Percentiles rank a stretch among this genome's conserved stretches.
Conservation (phyloP, 306 rosid genomes). For the Betula pendula region DNA sequence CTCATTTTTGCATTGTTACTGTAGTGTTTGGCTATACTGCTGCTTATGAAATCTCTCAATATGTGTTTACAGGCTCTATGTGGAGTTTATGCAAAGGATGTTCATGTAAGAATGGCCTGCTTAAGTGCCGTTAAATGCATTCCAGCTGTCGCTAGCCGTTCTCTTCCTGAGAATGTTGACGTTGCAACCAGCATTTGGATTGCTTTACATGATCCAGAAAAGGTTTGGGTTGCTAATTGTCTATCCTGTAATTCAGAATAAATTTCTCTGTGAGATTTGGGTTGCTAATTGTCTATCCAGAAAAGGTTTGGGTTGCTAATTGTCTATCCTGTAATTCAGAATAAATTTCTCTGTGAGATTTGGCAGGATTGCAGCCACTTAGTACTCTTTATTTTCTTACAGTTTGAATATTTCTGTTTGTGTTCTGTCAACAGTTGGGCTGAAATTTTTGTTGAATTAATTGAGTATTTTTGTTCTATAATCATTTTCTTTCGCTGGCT, state of each 20-base stretch:
- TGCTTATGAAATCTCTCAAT: conserved; percentile 24
- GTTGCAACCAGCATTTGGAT: conserved; percentile 94
- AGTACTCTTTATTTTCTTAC: background rate
- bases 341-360: background rate
- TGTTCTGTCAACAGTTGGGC: background rate
- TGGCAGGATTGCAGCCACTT: background rate
- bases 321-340: background rate
- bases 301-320: conserved; percentile 62
- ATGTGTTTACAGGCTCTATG: conserved; percentile 71
- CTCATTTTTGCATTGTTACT: conserved; percentile 20
- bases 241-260: background rate
- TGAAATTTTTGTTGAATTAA: background rate
- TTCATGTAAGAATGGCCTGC: conserved; percentile 93
- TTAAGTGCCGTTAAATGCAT: conserved; percentile 87
- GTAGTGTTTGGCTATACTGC: conserved; percentile 12
- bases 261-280: background rate
- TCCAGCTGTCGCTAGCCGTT: conserved; percentile 76
- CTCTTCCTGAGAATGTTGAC: conserved; percentile 67
- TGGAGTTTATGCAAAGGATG: conserved; percentile 93
- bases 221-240: conserved; percentile 50
- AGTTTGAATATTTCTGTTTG: background rate
- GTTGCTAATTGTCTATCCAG: conserved; percentile 41
- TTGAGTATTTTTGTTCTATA: background rate
- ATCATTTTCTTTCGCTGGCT: background rate
- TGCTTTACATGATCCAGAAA: conserved; percentile 89